These are phyloP conservation scores for Dalbergia oliveri DNA, from an alignment of 306 rosid genomes.

Conservation along the genomic window DNA sequence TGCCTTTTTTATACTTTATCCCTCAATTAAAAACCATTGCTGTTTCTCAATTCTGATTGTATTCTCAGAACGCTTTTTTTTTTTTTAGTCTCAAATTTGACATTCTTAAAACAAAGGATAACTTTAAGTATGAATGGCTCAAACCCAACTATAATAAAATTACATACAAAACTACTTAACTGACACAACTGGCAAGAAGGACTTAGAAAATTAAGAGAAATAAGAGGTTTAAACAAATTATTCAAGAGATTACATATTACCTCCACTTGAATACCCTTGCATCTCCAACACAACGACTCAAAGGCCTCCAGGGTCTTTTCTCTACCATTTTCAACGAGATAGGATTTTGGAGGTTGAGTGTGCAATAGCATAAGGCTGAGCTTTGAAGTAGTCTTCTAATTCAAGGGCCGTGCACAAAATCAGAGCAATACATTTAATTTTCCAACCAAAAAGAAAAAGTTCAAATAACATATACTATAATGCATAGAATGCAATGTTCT, in stretches of 20 bases:
- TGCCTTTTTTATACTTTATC: too few species aligned
- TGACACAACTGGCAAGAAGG: neutral
- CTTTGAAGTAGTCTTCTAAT: conserved; percentile 80
- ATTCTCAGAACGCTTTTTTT: too few species aligned
- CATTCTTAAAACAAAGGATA: too few species aligned
- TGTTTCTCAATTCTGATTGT: too few species aligned
- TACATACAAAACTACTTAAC: conserved; percentile 4
- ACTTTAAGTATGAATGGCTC: conserved; percentile 15
- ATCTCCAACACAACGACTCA: conserved; percentile 88
- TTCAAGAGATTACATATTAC: conserved; percentile 54
- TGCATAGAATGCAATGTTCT: conserved; percentile 13
- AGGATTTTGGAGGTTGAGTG: conserved; percentile 86
- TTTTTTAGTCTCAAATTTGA: too few species aligned
- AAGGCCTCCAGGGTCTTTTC: conserved; percentile 88
- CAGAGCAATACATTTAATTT: conserved; percentile 34
- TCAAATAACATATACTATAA: conserved; percentile 22
- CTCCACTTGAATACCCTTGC: conserved; percentile 93
- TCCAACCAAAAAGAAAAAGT: conserved; percentile 13
- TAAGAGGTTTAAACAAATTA: conserved; percentile 24
- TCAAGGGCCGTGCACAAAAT: conserved; percentile 70
- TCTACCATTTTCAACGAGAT: conserved; percentile 81
- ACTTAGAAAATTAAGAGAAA: conserved; percentile 6
- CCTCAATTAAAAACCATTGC: too few species aligned
- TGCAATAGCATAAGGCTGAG: conserved; percentile 92
- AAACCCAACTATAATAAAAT: conserved; percentile 29